A percentile compares a stretch with the other conserved stretches of the same genome.
Evolutionary conservation across 495 filamentous ascomycete genomes (phyloP).

Genomic region (Xylaria telfairii): DNA sequence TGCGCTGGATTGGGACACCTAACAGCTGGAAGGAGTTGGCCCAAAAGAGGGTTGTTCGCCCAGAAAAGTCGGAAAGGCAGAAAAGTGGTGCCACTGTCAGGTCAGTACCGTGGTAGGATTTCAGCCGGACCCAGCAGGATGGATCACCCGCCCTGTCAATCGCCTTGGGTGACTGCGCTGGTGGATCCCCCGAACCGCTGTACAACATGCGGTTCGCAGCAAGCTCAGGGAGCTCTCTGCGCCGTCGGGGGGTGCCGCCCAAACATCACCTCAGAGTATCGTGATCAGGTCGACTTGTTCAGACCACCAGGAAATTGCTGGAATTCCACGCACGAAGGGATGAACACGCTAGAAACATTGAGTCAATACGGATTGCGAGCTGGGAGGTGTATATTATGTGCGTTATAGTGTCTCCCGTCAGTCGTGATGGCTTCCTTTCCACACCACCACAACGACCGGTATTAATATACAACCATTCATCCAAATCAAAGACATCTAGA

Average conservation of each 20-base stretch:
- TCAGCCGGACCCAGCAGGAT: slow-evolving; percentile 21
- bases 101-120: slow-evolving; percentile 17
- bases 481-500: slow-evolving; percentile 3
- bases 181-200: background rate
- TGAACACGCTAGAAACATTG: background rate
- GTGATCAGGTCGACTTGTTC: slow-evolving; percentile 16
- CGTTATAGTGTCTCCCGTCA: background rate
- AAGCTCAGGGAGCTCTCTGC: no score
- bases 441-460: slow-evolving; percentile 5
- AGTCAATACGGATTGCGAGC: background rate
- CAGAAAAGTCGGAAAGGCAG: background rate
- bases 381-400: slow-evolving; percentile 15
- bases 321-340: background rate
- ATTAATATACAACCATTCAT: background rate
- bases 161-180: background rate
- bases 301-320: background rate
- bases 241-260: slow-evolving; percentile 17
- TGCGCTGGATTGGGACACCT: background rate
- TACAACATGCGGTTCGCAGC: background rate
- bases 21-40: background rate
- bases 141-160: slow-evolving; percentile 3
- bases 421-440: slow-evolving; percentile 18
- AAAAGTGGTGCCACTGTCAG: slow-evolving; percentile 22
- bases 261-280: slow-evolving; percentile 23
- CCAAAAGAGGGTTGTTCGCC: slow-evolving; percentile 12